Conservation (phyloP, 176 grass and related monocot species). For the Cymbopogon citratus region DNA sequence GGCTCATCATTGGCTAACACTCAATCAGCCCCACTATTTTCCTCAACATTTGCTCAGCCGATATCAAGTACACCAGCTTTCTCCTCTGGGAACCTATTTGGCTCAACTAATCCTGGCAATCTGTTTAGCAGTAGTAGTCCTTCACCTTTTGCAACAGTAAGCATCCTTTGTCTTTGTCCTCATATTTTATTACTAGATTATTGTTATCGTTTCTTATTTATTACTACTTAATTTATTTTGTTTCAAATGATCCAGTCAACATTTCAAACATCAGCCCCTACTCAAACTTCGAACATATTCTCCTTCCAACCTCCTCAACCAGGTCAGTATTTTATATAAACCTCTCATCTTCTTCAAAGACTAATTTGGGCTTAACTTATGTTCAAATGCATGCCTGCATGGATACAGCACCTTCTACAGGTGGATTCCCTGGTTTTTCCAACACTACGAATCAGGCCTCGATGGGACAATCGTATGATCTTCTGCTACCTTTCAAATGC, state of each 20-base stretch:
- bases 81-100: too few relatives aligned
- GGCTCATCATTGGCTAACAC: too few relatives aligned
- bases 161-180: too few relatives aligned
- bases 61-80: too few relatives aligned
- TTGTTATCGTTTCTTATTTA: too few relatives aligned
- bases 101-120: too few relatives aligned
- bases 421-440: constrained; percentile 46
- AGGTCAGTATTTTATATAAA: constrained; percentile 37
- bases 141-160: too few relatives aligned
- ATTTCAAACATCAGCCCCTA: constrained; percentile 41
- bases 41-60: too few relatives aligned
- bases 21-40: too few relatives aligned
- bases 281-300: constrained; percentile 50
- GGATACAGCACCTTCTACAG: constrained; percentile 34
- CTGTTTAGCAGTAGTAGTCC: too few relatives aligned
- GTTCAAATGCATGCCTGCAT: background rate
- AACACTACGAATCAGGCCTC: constrained; percentile 10
- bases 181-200: too few relatives aligned
- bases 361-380: background rate
- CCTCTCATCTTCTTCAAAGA: constrained; percentile 2
- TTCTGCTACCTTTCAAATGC: constrained; percentile 13
- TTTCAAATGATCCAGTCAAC: background rate
- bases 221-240: too few relatives aligned
- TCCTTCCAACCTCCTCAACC: constrained; percentile 62
- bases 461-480: constrained; percentile 65